Evolutionary conservation across 2,329 filamentous ascomycete species (phyloP).

Genomic region (Fusarium sacchari): DNA sequence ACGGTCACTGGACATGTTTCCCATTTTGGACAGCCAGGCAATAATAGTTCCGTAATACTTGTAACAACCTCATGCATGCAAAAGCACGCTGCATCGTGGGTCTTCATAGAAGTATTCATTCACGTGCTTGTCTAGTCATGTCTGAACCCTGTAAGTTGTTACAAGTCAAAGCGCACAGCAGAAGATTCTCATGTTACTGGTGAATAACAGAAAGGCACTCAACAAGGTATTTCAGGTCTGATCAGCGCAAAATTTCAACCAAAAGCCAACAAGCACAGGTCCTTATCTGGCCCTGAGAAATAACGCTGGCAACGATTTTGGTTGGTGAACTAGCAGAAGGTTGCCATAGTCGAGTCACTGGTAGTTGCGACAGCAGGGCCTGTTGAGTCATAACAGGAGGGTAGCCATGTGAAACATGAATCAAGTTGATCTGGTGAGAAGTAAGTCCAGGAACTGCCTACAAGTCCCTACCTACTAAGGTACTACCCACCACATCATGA

Average conservation of each 20-base stretch:
- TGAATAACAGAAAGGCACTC: neutral
- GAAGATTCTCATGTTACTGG: neutral
- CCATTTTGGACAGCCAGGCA: neutral
- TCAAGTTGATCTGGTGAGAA: neutral
- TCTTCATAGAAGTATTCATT: neutral
- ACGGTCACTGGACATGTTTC: slow-evolving; percentile 15
- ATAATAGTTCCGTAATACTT: neutral
- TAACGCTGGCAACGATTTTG: neutral
- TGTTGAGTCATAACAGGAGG: slow-evolving; percentile 2
- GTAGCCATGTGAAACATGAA: neutral
- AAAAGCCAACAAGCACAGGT: neutral
- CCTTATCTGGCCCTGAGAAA: neutral
- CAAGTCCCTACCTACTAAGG: neutral
- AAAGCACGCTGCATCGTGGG: neutral
- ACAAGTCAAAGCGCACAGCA: neutral
- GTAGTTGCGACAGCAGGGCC: neutral
- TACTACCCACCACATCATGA: neutral
- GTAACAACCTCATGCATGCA: neutral
- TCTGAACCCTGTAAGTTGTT: neutral
- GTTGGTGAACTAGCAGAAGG: neutral
- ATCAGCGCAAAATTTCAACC: neutral
- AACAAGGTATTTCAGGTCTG: neutral
- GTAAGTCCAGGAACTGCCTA: neutral
- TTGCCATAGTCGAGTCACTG: neutral
- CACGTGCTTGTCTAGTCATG: neutral